Base-by-base conservation (phyloP, 192 early-diverging fungal species). In the Podila minutissima region DNA sequence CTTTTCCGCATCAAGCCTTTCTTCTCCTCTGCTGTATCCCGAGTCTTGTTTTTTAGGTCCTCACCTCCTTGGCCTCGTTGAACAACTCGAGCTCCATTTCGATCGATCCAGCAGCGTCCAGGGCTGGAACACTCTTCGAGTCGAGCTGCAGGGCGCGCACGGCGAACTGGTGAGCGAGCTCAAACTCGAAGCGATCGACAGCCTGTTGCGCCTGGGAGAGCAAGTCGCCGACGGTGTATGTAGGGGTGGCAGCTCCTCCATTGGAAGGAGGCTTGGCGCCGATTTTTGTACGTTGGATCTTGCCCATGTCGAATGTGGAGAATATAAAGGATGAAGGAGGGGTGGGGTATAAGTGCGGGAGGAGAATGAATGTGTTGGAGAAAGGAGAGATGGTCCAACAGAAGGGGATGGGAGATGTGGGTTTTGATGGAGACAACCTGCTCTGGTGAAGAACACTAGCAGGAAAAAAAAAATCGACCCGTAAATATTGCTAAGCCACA, bases 181-280 rank as follows among this genome's bases (percentile, higher is more conserved):
- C 86, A 66, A 93, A 94, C 48, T 94, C 89, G 84, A 93, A 92
- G 49, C 88, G 83, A 82, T 97, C 96, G 72, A 93, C 91, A 13
- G 89, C 85, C 59, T 86, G 86, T 65, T 90, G 87, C 46, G 91
- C 88, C 66, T 89, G 88, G 49, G 81, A 64, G 24, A 93, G 69
- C 19, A 93, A 84, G 84, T 92, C 86, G 35, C 82, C 81, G n/a
- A 92, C 83, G 5, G 88, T 89, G 63, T 85, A 89, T 28, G 85
- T 71, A 10, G 84, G 66, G 57, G 64, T 69, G 22, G 60, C 19
- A 15, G 67, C 62, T 22, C 67, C 63, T 31, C 60, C 65, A n/a
- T 59, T 33, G 11, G n/a, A n/a, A 10, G 24, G 13, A 26, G 57
- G 31, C 62, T 37, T 55, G 66, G 75, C 41, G 6, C 69, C 66